A percentile compares a stretch with the other conserved stretches of the same genome.
phyloP scores from a whole-genome alignment of 306 rosid species.

The Sesbania bispinosa region DNA sequence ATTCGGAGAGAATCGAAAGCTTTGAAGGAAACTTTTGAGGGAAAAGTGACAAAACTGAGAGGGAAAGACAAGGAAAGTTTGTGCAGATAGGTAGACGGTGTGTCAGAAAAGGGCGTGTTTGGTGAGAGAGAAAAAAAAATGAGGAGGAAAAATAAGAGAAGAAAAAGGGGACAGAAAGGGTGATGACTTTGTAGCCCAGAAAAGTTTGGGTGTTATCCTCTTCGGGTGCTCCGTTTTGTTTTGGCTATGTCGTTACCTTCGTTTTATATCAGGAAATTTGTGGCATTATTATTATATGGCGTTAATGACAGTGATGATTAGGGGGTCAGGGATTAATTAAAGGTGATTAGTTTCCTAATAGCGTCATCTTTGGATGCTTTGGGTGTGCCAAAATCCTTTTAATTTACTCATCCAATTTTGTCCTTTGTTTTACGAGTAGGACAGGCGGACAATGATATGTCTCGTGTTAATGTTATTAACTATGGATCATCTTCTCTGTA shows the following conservation, averaged over 20 bases:
- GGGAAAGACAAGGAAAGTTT: constrained; percentile 43
- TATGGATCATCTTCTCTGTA: not conserved
- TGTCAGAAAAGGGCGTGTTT: constrained; percentile 46
- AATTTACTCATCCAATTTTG: constrained; percentile 20
- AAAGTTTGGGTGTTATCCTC: constrained; percentile 42
- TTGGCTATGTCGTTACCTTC: constrained; percentile 32
- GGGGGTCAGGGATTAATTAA: not conserved
- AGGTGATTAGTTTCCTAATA: not conserved
- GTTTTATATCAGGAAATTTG: constrained; percentile 17
- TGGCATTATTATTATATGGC: not conserved
- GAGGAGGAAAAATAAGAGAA: not conserved
- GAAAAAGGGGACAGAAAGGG: constrained; percentile 40
- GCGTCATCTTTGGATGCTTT: constrained; percentile 36
- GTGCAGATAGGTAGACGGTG: constrained; percentile 40
- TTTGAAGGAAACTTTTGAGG: constrained; percentile 43
- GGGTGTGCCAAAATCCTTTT: constrained; percentile 25
- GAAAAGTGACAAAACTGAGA: constrained; percentile 49
- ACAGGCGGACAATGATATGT: constrained; percentile 34
- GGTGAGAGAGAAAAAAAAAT: constrained; percentile 36
- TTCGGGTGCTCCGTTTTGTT: constrained; percentile 44
- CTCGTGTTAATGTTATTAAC: constrained; percentile 26
- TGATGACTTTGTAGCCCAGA: constrained; percentile 40
- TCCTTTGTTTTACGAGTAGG: constrained; percentile 14
- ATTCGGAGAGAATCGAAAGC: constrained; percentile 44
- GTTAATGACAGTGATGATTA: not conserved